A percentile compares a stretch with the other conserved stretches of the same genome.
Conservation (phyloP, 164 flowering plant species). For the Vitis amurensis region DNA sequence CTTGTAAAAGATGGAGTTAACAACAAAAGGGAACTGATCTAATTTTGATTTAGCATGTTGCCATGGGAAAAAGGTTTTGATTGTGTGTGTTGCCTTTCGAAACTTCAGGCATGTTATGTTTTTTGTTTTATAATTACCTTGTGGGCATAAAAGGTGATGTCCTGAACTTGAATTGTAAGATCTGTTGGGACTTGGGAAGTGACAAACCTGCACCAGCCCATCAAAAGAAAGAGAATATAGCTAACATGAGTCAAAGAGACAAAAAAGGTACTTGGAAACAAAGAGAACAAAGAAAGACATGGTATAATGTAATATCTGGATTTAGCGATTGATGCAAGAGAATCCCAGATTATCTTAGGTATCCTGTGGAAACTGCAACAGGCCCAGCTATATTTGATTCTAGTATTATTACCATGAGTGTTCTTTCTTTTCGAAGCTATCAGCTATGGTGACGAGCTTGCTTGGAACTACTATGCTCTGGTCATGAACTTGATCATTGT, state of each 20-base stretch:
- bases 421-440: slow-evolving; percentile 52
- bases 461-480: slow-evolving; percentile 39
- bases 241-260: neutral
- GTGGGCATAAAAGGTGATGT: slow-evolving; percentile 61
- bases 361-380: no score
- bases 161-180: slow-evolving; percentile 57
- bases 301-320: neutral
- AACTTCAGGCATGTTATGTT: neutral
- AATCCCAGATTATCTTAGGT: no score
- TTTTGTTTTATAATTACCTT: slow-evolving; percentile 52
- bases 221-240: neutral
- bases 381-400: neutral
- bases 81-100: neutral
- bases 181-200: slow-evolving; percentile 69
- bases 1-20: no score
- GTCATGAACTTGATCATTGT: slow-evolving; percentile 19
- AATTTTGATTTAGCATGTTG: no score
- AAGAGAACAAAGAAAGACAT: neutral
- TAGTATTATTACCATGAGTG: slow-evolving; percentile 55
- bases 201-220: slow-evolving; percentile 56
- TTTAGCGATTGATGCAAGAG: neutral
- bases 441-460: slow-evolving; percentile 20
- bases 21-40: no score
- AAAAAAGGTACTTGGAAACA: neutral
- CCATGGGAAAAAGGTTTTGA: neutral